These are phyloP conservation scores for Chalciporus pseudorubinellus DNA, from an alignment of 768 basidiomycete species.

Conservation along the genomic window DNA sequence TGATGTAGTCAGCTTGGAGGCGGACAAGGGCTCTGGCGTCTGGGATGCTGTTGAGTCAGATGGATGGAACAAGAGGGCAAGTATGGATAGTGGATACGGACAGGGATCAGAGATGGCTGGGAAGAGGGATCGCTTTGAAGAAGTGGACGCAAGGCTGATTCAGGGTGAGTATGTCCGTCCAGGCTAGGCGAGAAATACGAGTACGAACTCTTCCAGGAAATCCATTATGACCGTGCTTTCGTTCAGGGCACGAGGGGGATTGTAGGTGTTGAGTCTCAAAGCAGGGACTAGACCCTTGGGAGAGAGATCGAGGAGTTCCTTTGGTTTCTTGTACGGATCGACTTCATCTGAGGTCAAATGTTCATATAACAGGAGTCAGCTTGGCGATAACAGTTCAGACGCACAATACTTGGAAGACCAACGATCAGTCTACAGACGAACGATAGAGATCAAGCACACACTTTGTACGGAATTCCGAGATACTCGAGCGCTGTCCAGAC, in stretches of 20 bases:
- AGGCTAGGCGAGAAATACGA: too few species aligned
- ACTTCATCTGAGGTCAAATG: conserved; percentile 57
- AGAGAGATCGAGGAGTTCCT: conserved; percentile 75
- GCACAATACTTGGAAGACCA: conserved; percentile 37
- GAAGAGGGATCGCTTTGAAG: conserved; percentile 50
- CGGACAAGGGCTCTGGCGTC: conserved; percentile 67
- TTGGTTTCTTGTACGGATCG: conserved; percentile 79
- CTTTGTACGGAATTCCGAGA: conserved; percentile 69
- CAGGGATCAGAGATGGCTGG: conserved; percentile 61
- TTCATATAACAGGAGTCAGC: background rate
- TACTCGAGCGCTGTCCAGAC: conserved; percentile 76
- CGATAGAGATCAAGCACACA: conserved; percentile 26
- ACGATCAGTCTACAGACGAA: background rate
- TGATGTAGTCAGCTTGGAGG: conserved; percentile 67
- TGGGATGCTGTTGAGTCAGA: conserved; percentile 21
- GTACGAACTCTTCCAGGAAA: conserved; percentile 69
- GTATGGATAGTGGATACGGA: conserved; percentile 35
- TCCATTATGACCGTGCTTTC: conserved; percentile 81
- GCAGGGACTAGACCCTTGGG: conserved; percentile 82
- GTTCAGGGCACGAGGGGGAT: conserved; percentile 62
- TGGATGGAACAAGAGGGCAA: too few species aligned
- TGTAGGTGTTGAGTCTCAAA: conserved; percentile 50
- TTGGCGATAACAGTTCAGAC: conserved; percentile 4
- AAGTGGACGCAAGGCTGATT: conserved; percentile 53
- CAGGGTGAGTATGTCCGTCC: too few species aligned